phyloP scores from a whole-genome alignment of 441 rosid species.

The Croton laevigatus region DNA sequence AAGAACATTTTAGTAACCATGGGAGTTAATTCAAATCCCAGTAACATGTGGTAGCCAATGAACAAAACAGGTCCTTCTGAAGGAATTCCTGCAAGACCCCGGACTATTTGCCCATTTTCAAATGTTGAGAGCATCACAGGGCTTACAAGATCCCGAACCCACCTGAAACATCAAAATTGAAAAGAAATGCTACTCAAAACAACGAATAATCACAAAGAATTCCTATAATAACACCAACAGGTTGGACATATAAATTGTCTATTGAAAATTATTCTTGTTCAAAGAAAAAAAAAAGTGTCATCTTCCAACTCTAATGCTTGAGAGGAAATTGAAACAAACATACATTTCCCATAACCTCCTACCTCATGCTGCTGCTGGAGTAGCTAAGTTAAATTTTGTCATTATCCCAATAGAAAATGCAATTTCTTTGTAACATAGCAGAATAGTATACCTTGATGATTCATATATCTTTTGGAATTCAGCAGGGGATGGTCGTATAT shows the following conservation, averaged over 20 bases:
- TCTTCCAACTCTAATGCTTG: conserved; percentile 1
- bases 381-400: background rate
- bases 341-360: background rate
- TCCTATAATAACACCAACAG: background rate
- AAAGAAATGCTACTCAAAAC: background rate
- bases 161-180: conserved; percentile 36
- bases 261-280: background rate
- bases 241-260: background rate
- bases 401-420: background rate
- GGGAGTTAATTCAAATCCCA: conserved; percentile 63
- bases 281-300: background rate
- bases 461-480: conserved; percentile 52
- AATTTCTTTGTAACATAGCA: conserved; percentile 4
- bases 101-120: conserved; percentile 68
- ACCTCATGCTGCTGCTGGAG: background rate
- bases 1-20: conserved; percentile 41
- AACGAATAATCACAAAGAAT: background rate
- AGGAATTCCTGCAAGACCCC: conserved; percentile 76
- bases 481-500: conserved; percentile 56
- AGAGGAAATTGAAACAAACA: background rate
- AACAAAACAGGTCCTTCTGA: conserved; percentile 78
- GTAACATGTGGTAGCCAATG: conserved; percentile 81
- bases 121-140: conserved; percentile 83
- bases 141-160: conserved; percentile 36
- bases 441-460: conserved; percentile 41